A percentile compares a stretch with the other conserved stretches of the same genome.
These are phyloP conservation scores for Ceratocystis variospora DNA, from an alignment of 2,329 filamentous ascomycete genomes.

Conservation along the genomic window DNA sequence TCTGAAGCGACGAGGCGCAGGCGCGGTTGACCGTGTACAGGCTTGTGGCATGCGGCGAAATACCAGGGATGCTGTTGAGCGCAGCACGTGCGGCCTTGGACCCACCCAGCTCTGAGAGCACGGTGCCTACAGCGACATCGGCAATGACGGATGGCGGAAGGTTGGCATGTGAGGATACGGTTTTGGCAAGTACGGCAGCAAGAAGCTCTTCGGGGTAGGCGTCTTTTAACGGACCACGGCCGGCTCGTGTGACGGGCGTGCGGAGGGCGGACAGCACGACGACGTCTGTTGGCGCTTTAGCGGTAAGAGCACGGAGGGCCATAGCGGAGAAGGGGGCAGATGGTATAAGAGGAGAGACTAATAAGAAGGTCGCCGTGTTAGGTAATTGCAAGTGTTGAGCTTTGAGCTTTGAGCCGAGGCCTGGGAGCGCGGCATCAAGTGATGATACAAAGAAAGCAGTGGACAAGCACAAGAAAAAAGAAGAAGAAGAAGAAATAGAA, in stretches of 20 bases:
- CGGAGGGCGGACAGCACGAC: conserved; percentile 88
- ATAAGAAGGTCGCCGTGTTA: neutral
- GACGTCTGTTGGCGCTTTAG: conserved; percentile 42
- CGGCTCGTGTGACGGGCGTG: conserved; percentile 74
- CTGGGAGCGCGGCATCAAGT: too few relatives aligned
- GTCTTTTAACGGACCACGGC: conserved; percentile 92
- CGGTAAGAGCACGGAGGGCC: conserved; percentile 7
- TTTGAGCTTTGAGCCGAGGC: too few relatives aligned
- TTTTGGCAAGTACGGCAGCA: conserved; percentile 51
- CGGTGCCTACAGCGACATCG: conserved; percentile 76
- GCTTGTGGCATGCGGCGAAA: conserved; percentile 52
- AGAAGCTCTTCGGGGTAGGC: conserved; percentile 76
- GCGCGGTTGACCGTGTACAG: conserved; percentile 84
- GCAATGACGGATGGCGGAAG: conserved; percentile 42
- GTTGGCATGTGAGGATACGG: conserved; percentile 49
- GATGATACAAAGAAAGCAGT: too few relatives aligned
- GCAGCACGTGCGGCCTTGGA: conserved; percentile 87
- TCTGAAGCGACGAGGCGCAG: conserved; percentile 64
- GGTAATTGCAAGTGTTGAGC: too few relatives aligned
- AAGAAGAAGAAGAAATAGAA: too few relatives aligned
- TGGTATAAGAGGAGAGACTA: neutral
- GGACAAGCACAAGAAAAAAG: too few relatives aligned
- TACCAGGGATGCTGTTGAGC: conserved; percentile 58
- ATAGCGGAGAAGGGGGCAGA: neutral
- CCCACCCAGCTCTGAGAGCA: conserved; percentile 80